phyloP scores from a whole-genome alignment of 768 basidiomycete species.

The Cyclocybe aegerita region DNA sequence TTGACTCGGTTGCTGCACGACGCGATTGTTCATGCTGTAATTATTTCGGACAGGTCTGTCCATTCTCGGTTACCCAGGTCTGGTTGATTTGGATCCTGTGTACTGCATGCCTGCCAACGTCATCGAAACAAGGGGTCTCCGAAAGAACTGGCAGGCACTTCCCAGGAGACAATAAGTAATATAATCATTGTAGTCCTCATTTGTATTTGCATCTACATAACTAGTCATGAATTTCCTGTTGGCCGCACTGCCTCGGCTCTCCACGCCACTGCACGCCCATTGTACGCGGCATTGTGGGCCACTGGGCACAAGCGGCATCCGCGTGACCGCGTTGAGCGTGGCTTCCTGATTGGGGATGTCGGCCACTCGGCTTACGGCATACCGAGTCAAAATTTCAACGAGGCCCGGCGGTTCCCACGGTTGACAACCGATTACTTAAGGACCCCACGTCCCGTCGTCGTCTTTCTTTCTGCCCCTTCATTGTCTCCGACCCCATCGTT shows the following conservation, averaged over 20 bases:
- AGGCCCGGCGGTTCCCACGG: constrained; percentile 8
- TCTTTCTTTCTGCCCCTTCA: too few relatives aligned
- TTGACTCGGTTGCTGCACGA: neutral
- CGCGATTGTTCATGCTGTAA: neutral
- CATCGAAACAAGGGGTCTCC: constrained; percentile 68
- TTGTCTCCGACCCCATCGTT: neutral
- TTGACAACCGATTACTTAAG: constrained; percentile 2
- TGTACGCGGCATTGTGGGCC: too few relatives aligned
- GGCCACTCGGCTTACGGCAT: constrained; percentile 5
- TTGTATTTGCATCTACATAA: too few relatives aligned
- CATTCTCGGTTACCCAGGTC: constrained; percentile 80
- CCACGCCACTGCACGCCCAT: too few relatives aligned
- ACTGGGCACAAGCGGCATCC: constrained; percentile 1
- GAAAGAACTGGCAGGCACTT: constrained; percentile 64
- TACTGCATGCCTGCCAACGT: constrained; percentile 91
- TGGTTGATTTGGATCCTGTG: constrained; percentile 88
- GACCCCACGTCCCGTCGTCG: neutral
- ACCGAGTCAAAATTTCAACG: constrained; percentile 12
- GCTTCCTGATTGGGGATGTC: neutral
- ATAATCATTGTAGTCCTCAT: too few relatives aligned
- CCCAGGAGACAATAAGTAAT: constrained; percentile 13
- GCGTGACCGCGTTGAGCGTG: constrained; percentile 13
- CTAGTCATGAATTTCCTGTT: too few relatives aligned
- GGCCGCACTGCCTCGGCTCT: too few relatives aligned
- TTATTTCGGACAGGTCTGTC: constrained; percentile 62